Percentiles rank a stretch among this genome's conserved stretches.
Conservation (phyloP, 129 eudicot genomes). For the Pulicaria dysenterica region DNA sequence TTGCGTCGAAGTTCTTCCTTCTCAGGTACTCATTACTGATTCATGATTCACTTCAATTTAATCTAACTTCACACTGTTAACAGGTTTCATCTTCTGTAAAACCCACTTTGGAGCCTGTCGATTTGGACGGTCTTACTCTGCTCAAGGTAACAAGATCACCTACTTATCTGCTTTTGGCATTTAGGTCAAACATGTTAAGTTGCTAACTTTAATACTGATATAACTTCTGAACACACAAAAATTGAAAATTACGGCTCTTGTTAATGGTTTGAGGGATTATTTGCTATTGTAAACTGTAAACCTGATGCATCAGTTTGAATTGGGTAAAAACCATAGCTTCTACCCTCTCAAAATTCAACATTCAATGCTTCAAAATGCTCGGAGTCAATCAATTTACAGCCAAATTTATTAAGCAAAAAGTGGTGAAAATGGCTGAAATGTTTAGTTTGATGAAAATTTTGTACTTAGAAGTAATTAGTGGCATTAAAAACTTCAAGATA, state of each 20-base stretch:
- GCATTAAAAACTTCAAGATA: not conserved
- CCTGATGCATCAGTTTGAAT: not conserved
- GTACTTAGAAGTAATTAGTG: not conserved
- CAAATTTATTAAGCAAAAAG: not conserved
- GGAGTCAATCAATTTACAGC: not conserved
- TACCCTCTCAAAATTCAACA: not conserved
- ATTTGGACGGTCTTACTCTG: conserved; percentile 68
- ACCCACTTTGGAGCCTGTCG: conserved; percentile 62
- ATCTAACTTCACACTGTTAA: not conserved
- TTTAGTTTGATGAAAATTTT: not conserved
- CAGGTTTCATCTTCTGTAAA: conserved; percentile 58
- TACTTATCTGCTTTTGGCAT: not conserved
- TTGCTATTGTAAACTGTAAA: not conserved
- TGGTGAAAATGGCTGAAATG: not conserved
- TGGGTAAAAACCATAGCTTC: not conserved
- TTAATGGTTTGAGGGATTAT: not conserved
- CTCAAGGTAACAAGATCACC: conserved; percentile 57
- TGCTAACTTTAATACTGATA: not conserved
- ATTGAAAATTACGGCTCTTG: no score
- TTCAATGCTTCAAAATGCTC: not conserved
- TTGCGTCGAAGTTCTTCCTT: conserved; percentile 69
- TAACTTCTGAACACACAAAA: not conserved
- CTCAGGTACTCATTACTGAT: conserved; percentile 44
- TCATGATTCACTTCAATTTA: not conserved
- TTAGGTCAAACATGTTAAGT: not conserved